Evolutionary conservation across 768 basidiomycete genomes (phyloP).

Genomic region (Lactarius hengduanensis): DNA sequence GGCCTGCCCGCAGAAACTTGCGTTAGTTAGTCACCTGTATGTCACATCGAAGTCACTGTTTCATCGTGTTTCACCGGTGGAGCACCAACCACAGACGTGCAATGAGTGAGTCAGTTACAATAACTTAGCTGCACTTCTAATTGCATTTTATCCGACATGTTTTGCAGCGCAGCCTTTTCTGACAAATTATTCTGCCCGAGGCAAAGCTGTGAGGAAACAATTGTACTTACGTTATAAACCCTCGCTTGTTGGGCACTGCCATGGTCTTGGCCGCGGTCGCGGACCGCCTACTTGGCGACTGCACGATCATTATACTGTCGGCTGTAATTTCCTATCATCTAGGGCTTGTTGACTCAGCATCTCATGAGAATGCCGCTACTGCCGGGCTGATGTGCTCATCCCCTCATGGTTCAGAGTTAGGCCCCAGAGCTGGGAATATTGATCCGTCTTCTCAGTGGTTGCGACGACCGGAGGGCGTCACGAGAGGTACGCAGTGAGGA

Average conservation of each 20-base stretch:
- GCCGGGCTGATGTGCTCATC: slow-evolving; percentile 13
- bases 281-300: not conserved
- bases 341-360: slow-evolving; percentile 10
- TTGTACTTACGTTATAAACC: not conserved
- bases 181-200: not conserved
- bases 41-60: not conserved
- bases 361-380: not conserved
- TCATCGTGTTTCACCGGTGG: not conserved
- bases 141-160: not conserved
- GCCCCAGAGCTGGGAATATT: not conserved
- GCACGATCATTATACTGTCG: not conserved
- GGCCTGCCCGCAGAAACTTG: not conserved
- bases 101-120: not conserved
- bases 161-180: not conserved
- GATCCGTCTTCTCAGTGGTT: slow-evolving; percentile 4
- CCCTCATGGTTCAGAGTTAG: not conserved
- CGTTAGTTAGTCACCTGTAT: not conserved
- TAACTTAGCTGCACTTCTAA: not conserved
- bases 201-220: not conserved
- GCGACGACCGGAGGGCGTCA: not conserved
- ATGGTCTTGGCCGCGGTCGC: not conserved
- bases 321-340: slow-evolving; percentile 15
- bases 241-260: not conserved
- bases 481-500: not conserved
- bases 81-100: not conserved